Evolutionary conservation across 225 moss, liverwort and hornwort species (phyloP).

Genomic region (Pseudisothecium myosuroides): DNA sequence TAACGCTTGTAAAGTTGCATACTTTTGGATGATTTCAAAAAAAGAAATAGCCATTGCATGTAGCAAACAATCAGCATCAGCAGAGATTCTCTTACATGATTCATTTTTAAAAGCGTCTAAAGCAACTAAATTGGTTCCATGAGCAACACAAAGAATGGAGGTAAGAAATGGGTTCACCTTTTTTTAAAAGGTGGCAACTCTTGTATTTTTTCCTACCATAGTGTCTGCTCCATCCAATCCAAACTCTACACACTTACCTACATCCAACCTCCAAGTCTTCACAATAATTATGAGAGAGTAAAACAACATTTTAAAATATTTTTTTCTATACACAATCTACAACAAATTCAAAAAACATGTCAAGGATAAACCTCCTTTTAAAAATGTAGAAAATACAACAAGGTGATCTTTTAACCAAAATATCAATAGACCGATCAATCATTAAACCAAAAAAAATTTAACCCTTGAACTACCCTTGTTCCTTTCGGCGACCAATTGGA

Average conservation of each 20-base stretch:
- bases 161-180: neutral
- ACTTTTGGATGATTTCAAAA: no score
- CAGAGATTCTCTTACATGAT: no score
- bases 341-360: neutral
- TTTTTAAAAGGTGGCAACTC: neutral
- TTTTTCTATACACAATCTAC: neutral
- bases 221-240: rapidly evolving
- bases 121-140: no score
- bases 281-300: neutral
- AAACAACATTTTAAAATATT: neutral
- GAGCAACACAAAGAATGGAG: no score
- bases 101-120: no score
- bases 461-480: no score
- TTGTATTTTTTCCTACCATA: rapidly evolving
- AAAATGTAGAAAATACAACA: rapidly evolving
- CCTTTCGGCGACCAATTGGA: no score
- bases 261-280: neutral
- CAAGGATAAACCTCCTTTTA: rapidly evolving
- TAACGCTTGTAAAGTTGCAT: no score
- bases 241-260: neutral
- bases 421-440: neutral
- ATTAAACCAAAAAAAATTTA: neutral
- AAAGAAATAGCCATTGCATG: no score
- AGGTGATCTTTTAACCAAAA: neutral
- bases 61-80: no score